Evolutionary conservation across 2,329 filamentous ascomycete species (phyloP).

Genomic region (Dactylella cylindrospora): DNA sequence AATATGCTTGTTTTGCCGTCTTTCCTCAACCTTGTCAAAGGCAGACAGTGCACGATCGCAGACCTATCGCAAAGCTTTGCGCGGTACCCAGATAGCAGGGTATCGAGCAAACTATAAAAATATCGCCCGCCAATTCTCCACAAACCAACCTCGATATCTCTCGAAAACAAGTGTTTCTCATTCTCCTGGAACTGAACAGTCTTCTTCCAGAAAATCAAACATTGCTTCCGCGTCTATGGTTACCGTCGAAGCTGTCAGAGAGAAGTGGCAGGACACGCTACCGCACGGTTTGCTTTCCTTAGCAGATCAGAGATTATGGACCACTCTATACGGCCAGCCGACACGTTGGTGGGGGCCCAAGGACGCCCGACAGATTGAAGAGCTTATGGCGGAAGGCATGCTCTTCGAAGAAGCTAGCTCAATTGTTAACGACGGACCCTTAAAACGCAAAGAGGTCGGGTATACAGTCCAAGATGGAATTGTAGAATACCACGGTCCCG

Average conservation of each 20-base stretch:
- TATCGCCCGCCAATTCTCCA: slow-evolving; percentile 3
- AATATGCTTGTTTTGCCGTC: slow-evolving; percentile 39
- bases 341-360: slow-evolving; percentile 20
- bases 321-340: slow-evolving; percentile 31
- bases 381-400: slow-evolving; percentile 18
- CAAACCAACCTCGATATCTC: background rate
- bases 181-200: background rate
- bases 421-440: background rate
- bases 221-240: slow-evolving; percentile 9
- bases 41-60: too few species aligned
- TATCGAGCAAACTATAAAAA: too few species aligned
- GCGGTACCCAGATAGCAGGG: too few species aligned
- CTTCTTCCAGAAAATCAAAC: background rate
- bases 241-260: slow-evolving; percentile 11
- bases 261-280: slow-evolving; percentile 33
- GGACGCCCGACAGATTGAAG: slow-evolving; percentile 21
- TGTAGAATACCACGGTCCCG: slow-evolving; percentile 27
- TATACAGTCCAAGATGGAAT: slow-evolving; percentile 30
- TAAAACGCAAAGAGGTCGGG: slow-evolving; percentile 1
- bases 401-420: slow-evolving; percentile 23
- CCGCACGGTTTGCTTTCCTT: slow-evolving; percentile 2
- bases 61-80: too few species aligned
- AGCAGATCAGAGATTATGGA: slow-evolving; percentile 23
- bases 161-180: background rate
- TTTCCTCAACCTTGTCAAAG: slow-evolving; percentile 17